Evolutionary conservation across 345 rosid genomes (phyloP), one percentile per base, ranked within the genome.

Genomic region (Isatis tinctoria): DNA sequence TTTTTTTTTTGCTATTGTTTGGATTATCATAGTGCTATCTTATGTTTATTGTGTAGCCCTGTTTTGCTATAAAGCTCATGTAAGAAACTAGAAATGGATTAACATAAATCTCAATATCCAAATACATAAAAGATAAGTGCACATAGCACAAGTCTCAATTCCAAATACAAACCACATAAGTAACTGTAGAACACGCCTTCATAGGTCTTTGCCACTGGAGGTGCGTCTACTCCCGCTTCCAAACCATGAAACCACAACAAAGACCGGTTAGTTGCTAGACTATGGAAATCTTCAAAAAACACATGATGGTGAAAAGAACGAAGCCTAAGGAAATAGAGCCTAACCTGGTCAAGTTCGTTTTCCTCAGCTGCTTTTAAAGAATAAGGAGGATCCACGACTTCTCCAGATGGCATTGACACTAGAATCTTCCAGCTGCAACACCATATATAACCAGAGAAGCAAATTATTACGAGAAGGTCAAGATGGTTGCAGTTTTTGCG

Each of bases 151-250:
- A n/a, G n/a, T n/a, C n/a, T n/a, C n/a, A n/a, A n/a, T n/a, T n/a
- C n/a, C n/a, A n/a, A n/a, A n/a, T n/a, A n/a, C n/a, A n/a, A n/a
- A n/a, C n/a, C n/a, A n/a, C n/a, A n/a, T 64, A 87, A 90, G 83
- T 96, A 96, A 75, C 90, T 96, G 82, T 92, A 96, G 72, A 96
- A 92, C 62, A 92, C 91, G 64, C 99, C 98, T 79, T 84, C 93
- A 60, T 89, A 87, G 69, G 74, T 72, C 57, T 61, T 81, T 51
- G 75, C 63, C 79, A 84, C 69, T 72, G 87, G 91, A n/a, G 97
- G 90, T 54, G 83, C 74, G 10, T 81, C 78, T 68, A 88, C 84
- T 47, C 87, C 96, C 26, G 71, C 66, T 1, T 77, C 83, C 80
- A 95, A 83, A 74, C 82, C 88, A 97, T 95, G 84, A 82, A 54